A percentile compares a stretch with the other conserved stretches of the same genome.
phyloP scores from a whole-genome alignment of 2,329 filamentous ascomycete genomes.

The Colletotrichum siamense region DNA sequence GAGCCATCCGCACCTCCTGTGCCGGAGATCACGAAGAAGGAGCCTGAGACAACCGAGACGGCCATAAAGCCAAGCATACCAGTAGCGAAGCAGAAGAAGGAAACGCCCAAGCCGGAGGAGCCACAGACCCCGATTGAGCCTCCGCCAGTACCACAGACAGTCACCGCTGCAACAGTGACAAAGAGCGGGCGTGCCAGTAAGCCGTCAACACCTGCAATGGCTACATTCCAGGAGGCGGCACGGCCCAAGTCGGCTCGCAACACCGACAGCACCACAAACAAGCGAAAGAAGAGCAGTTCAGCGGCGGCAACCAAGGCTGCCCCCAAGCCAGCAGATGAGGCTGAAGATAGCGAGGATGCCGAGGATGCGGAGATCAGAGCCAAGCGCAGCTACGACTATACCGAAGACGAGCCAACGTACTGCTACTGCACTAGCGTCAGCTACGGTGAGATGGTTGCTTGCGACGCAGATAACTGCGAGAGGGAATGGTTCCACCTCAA shows the following conservation, averaged over 20 bases:
- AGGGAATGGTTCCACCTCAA: constrained; percentile 86
- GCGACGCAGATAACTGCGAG: constrained; percentile 74
- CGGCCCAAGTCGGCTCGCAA: constrained; percentile 61
- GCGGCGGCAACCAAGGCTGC: constrained; percentile 40
- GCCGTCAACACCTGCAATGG: constrained; percentile 67
- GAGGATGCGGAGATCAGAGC: constrained; percentile 68
- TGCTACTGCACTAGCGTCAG: constrained; percentile 83
- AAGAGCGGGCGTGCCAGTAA: constrained; percentile 72
- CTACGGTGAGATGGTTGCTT: constrained; percentile 86
- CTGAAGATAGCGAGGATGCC: constrained; percentile 42
- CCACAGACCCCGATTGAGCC: constrained; percentile 33
- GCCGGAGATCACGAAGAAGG: constrained; percentile 25
- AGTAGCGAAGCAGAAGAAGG: constrained; percentile 45
- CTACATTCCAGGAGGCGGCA: constrained; percentile 62
- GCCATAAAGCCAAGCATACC: constrained; percentile 28
- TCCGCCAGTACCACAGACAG: constrained; percentile 48
- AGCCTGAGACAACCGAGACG: constrained; percentile 28
- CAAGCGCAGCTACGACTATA: constrained; percentile 17
- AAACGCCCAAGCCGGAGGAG: constrained; percentile 43
- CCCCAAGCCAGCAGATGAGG: constrained; percentile 43
- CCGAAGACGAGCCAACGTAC: constrained; percentile 71
- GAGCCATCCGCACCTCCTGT: constrained; percentile 24
- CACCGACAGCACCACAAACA: constrained; percentile 49
- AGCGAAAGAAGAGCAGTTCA: constrained; percentile 64
- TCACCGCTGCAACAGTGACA: constrained; percentile 53